phyloP scores from a whole-genome alignment of 768 basidiomycete genomes.

The Pleurotus djamor region DNA sequence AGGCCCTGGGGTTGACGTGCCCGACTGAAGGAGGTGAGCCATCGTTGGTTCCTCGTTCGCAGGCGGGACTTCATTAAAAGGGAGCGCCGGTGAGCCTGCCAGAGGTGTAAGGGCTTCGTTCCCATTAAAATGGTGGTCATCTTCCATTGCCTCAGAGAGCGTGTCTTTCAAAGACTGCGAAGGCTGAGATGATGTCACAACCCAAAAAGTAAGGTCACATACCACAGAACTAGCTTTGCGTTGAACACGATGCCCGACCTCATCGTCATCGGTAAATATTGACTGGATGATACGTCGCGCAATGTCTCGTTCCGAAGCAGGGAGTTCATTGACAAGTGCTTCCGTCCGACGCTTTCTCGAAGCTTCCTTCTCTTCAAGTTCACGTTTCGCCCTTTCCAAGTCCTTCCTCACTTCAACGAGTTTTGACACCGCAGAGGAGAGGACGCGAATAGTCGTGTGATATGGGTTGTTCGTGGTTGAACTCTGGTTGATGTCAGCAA shows the following conservation, averaged over 20 bases:
- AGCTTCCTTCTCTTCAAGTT: constrained; percentile 58
- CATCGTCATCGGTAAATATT: constrained; percentile 56
- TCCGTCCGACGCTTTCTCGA: constrained; percentile 51
- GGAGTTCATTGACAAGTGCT: constrained; percentile 53
- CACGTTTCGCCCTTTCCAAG: constrained; percentile 56
- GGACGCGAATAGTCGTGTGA: constrained; percentile 61
- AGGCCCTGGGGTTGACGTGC: background rate
- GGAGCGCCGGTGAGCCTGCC: constrained; percentile 13
- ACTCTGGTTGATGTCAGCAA: constrained; percentile 47
- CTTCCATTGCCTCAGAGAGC: constrained; percentile 52
- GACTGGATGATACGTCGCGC: constrained; percentile 67
- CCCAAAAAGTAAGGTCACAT: constrained; percentile 16
- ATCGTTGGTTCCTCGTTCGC: background rate
- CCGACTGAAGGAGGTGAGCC: background rate
- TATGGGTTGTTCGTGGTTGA: constrained; percentile 36
- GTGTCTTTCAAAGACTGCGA: constrained; percentile 50
- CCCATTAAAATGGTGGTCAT: constrained; percentile 37
- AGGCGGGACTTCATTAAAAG: background rate
- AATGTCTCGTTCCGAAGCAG: constrained; percentile 61
- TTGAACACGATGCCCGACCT: constrained; percentile 43
- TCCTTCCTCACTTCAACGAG: constrained; percentile 57
- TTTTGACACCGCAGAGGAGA: constrained; percentile 66
- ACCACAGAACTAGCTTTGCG: constrained; percentile 62
- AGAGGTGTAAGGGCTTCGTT: constrained; percentile 29
- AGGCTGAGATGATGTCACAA: constrained; percentile 3